Evolutionary conservation across 23 red algal species (phyloP).

Genomic region (Gracilaria vermiculophylla): DNA sequence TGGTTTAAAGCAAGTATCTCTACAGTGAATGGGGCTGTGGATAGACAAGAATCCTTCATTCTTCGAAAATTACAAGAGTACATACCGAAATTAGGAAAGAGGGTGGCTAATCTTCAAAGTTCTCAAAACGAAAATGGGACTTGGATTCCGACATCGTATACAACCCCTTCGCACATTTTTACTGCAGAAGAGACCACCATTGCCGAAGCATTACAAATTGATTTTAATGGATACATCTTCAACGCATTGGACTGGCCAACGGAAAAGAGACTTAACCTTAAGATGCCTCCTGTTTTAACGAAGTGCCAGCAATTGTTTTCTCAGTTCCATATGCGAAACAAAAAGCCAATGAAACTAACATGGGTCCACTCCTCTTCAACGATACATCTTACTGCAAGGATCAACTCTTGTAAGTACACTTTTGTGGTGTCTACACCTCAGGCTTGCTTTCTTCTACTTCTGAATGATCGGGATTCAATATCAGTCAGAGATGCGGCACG

Average conservation of each 20-base stretch:
- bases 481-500: slow-evolving; percentile 46
- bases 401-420: slow-evolving; percentile 21
- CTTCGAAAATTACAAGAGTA: not conserved
- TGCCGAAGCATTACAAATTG: slow-evolving; percentile 32
- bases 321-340: slow-evolving; percentile 67
- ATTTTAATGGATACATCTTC: slow-evolving; percentile 61
- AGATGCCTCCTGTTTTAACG: slow-evolving; percentile 19
- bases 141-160: not conserved
- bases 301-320: slow-evolving; percentile 61
- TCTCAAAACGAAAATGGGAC: not conserved
- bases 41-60: not conserved
- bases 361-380: slow-evolving; percentile 70
- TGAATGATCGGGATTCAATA: slow-evolving; percentile 66
- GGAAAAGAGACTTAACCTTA: slow-evolving; percentile 17
- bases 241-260: slow-evolving; percentile 67
- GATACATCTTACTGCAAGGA: slow-evolving; percentile 28
- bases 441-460: slow-evolving; percentile 69
- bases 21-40: not conserved
- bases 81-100: not conserved
- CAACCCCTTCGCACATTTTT: not conserved
- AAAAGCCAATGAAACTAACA: slow-evolving; percentile 49
- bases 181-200: slow-evolving; percentile 8
- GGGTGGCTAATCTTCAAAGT: not conserved
- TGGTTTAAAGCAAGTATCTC: not conserved
- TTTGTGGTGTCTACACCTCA: slow-evolving; percentile 63